Evolutionary conservation across 2,329 filamentous ascomycete genomes (phyloP).

Genomic region (Ascochyta pisi): DNA sequence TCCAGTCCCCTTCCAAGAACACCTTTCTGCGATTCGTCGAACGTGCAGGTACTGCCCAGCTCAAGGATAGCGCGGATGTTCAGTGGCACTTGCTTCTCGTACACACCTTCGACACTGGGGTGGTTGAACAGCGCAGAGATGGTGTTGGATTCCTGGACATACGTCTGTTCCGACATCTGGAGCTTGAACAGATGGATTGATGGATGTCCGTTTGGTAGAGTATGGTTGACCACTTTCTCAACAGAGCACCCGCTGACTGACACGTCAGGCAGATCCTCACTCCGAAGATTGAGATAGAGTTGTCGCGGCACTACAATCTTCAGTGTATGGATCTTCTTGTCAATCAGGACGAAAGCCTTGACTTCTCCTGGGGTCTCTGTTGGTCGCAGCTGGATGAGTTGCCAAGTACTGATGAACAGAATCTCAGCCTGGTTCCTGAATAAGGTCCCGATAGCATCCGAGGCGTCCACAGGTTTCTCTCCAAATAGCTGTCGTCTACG

Average conservation of each 20-base stretch:
- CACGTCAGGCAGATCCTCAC: conserved; percentile 84
- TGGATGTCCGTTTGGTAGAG: conserved; percentile 90
- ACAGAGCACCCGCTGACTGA: conserved; percentile 85
- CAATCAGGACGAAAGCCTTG: conserved; percentile 87
- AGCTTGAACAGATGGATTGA: conserved; percentile 95
- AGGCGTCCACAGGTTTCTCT: conserved; percentile 71
- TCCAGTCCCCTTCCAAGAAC: conserved; percentile 93
- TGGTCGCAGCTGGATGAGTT: conserved; percentile 84
- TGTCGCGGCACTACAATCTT: conserved; percentile 89
- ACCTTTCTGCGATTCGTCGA: conserved; percentile 88
- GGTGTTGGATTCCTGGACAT: conserved; percentile 83
- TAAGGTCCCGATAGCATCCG: conserved; percentile 69
- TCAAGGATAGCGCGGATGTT: conserved; percentile 87
- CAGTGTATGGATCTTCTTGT: conserved; percentile 85
- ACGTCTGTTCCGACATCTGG: conserved; percentile 85
- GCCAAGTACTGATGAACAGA: conserved; percentile 92
- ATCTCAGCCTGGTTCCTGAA: conserved; percentile 93
- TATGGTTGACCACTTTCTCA: conserved; percentile 92
- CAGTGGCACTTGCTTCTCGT: conserved; percentile 90
- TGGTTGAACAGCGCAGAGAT: conserved; percentile 87
- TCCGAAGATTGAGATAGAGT: conserved; percentile 90
- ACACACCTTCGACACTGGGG: conserved; percentile 93
- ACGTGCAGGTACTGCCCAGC: conserved; percentile 88
- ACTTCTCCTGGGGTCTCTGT: conserved; percentile 88
- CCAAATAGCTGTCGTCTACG: conserved; percentile 91